Percentiles rank a stretch among this genome's conserved stretches.
Evolutionary conservation across 2,329 filamentous ascomycete genomes (phyloP).

Genomic region (Phoma sp.): DNA sequence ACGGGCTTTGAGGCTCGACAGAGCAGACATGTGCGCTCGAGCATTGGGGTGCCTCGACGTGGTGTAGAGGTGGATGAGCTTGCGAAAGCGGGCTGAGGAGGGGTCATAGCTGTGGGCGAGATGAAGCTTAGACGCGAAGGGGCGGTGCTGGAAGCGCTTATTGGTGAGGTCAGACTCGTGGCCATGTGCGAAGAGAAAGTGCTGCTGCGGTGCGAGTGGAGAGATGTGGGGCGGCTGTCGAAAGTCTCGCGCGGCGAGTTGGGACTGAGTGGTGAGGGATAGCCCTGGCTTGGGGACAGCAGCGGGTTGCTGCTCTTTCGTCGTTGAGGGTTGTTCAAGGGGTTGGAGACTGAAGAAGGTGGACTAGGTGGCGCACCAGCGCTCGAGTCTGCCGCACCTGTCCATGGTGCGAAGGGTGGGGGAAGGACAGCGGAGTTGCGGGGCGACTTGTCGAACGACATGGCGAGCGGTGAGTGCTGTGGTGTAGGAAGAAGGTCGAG

Average conservation of each 20-base stretch:
- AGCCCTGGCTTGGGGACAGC: constrained; percentile 3
- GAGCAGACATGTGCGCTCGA: constrained; percentile 34
- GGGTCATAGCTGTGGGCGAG: constrained; percentile 5
- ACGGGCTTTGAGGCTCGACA: constrained; percentile 33
- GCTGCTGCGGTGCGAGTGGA: constrained; percentile 24
- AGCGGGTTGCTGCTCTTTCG: constrained; percentile 16
- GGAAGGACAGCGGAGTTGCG: constrained; percentile 22
- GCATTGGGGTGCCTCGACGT: constrained; percentile 24
- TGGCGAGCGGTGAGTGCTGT: constrained; percentile 29
- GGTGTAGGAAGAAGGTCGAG: constrained; percentile 30
- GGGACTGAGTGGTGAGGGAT: constrained; percentile 6
- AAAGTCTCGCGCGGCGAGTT: constrained; percentile 5
- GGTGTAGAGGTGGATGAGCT: constrained; percentile 11
- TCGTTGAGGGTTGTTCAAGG: constrained; percentile 13
- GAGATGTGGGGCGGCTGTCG: constrained; percentile 23
- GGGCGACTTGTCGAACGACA: constrained; percentile 15
- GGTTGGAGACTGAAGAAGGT: constrained; percentile 17
- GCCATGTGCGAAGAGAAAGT: constrained; percentile 19
- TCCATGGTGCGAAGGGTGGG: constrained; percentile 33
- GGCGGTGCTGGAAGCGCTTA: constrained; percentile 17
- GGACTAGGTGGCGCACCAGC: constrained; percentile 25
- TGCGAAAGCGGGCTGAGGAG: constrained; percentile 10
- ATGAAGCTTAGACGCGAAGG: constrained; percentile 12
- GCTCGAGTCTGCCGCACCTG: constrained; percentile 11
- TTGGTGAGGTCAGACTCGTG: constrained; percentile 16